Conservation (phyloP, 768 basidiomycete species). For the Leucosporidium creatinivorum region DNA sequence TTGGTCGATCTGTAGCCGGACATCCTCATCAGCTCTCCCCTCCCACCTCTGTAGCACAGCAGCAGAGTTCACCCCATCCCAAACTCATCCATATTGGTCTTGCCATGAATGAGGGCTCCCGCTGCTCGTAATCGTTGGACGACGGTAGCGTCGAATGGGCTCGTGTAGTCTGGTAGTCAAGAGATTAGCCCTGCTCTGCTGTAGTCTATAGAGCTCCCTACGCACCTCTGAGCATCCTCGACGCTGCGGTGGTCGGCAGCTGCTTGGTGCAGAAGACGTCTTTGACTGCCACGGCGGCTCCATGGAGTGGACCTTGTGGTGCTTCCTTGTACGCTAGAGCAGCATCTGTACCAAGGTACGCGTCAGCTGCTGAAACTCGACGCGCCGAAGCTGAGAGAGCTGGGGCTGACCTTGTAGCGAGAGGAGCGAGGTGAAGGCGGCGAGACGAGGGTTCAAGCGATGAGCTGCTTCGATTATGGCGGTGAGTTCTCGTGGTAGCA, state of each 20-base stretch:
- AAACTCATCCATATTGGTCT: constrained; percentile 95
- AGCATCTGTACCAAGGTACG: neutral
- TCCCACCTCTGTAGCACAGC: neutral
- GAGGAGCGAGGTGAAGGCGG: constrained; percentile 18
- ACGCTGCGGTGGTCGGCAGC: constrained; percentile 12
- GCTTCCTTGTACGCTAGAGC: neutral
- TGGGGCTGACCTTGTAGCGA: constrained; percentile 12
- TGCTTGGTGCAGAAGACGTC: constrained; percentile 25
- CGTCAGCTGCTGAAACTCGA: neutral
- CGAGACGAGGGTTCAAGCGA: constrained; percentile 13
- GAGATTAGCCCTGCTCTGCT: neutral
- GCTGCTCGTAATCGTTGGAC: constrained; percentile 55
- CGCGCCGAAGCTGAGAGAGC: neutral
- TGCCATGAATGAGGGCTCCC: constrained; percentile 71
- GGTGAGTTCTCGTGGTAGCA: constrained; percentile 3
- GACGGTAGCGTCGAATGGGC: constrained; percentile 83
- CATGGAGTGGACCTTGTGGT: neutral
- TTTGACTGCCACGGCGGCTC: constrained; percentile 18
- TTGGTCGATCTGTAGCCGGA: constrained; percentile 60
- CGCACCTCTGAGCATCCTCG: constrained; percentile 21
- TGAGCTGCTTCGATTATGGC: neutral
- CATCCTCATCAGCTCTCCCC: neutral
- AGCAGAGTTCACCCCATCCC: constrained; percentile 75
- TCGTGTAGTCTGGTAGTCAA: constrained; percentile 54
- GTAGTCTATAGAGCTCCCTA: neutral